Evolutionary conservation across 805 yeast species (phyloP), one percentile per base, ranked within the genome.

Genomic region (Kluyveromyces nonfermentans): DNA sequence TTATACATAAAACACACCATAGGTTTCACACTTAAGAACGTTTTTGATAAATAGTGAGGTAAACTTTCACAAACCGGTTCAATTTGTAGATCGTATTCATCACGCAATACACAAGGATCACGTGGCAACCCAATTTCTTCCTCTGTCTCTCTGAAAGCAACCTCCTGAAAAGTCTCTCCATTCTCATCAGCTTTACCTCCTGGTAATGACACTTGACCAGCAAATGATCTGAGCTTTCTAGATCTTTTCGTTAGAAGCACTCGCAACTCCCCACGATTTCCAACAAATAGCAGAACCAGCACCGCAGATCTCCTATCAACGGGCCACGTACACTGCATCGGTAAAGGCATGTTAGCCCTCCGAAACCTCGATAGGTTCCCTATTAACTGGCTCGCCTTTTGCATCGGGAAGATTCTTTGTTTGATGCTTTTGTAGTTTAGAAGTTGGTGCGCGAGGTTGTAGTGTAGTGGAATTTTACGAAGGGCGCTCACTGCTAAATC

Each of bases 131-230:
- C 96, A 40, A 89, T 85, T 59, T 89, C 97, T 58, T 89, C 97
- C 44, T 72, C 74, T 48, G 88, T 78, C 61, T 89, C 97, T 28
- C 97, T 68, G 46, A 94, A 69, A 0, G 96, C 82, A 33, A 82
- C 81, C 36, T 74, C 73, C 72, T 82, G 80, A 45, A 84, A 85
- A 12, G 73, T 62, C 52, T 86, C 87, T 16, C 74, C 67, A 0
- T 73, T 77, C 35, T 52, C 57, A 60, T 89, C 97, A 4, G 95
- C 88, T 56, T 82, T 85, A 7, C 97, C 97, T 2, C 97, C 97
- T 4, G 97, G 97, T 7, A 89, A 69, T 1, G 96, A 86, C 5
- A 85, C 84, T 60, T 89, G 96, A 5, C 97, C 96, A 0, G 93
- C 83, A 64, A 88, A 89, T 42, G 76, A 76, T 40, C 78, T 69